These are phyloP conservation scores for Thalassiosira livingstoniorum DNA, from an alignment of 352 stramenopile species.

Conservation along the genomic window DNA sequence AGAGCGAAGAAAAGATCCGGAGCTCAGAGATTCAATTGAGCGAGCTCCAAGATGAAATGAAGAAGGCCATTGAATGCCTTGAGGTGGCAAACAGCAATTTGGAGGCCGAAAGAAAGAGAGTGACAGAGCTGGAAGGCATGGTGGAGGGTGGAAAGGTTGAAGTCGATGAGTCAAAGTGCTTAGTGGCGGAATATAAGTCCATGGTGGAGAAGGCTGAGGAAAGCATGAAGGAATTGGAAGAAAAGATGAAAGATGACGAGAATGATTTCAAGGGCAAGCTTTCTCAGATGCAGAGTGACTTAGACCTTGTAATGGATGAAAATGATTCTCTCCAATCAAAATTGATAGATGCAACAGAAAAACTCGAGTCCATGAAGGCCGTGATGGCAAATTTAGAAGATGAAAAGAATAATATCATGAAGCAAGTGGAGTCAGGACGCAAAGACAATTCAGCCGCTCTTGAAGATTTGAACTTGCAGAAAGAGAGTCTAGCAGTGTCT, in stretches of 20 bases:
- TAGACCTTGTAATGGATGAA: conserved; percentile 28
- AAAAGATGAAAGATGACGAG: conserved; percentile 21
- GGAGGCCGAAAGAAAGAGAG: conserved; percentile 16
- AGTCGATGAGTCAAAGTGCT: conserved; percentile 14
- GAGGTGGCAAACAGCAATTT: conserved; percentile 20
- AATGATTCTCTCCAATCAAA: conserved; percentile 49
- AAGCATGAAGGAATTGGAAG: conserved; percentile 13
- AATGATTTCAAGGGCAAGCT: conserved; percentile 32
- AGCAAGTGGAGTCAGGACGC: conserved; percentile 10
- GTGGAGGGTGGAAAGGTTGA: conserved; percentile 30
- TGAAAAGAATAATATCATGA: conserved; percentile 32
- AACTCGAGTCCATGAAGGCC: conserved; percentile 24
- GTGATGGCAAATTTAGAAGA: conserved; percentile 28
- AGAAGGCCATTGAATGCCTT: conserved; percentile 31
- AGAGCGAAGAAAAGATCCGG: conserved; percentile 19
- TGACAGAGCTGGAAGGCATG: conserved; percentile 17
- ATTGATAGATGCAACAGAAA: conserved; percentile 36
- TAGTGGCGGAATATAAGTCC: conserved; percentile 18
- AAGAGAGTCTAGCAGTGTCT: conserved; percentile 31
- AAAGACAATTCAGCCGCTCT: conserved; percentile 25
- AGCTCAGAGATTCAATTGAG: conserved; percentile 20
- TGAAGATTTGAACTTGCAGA: conserved; percentile 35
- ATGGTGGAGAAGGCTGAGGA: conserved; percentile 17
- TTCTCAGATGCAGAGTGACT: conserved; percentile 28
- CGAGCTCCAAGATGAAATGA: conserved; percentile 30